A percentile compares a stretch with the other conserved stretches of the same genome.
phyloP scores from a whole-genome alignment of 352 stramenopile genomes.

The Globisporangium acanthophoron region DNA sequence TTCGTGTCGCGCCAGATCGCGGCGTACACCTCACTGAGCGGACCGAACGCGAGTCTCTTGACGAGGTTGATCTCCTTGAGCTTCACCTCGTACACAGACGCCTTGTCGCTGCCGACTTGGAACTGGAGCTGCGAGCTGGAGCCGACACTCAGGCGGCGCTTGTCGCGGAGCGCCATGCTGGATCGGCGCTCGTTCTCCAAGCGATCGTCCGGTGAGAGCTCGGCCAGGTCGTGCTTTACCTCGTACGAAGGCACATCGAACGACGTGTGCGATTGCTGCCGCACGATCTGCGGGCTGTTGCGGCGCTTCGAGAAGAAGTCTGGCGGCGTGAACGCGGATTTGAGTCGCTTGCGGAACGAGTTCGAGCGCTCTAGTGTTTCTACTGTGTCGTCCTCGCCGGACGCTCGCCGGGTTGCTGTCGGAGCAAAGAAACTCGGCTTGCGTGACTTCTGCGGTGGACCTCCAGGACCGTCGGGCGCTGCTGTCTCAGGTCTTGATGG shows the following conservation, averaged over 20 bases:
- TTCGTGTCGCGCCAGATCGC: slow-evolving; percentile 72
- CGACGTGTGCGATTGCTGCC: slow-evolving; percentile 25
- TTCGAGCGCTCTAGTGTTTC: slow-evolving; percentile 1
- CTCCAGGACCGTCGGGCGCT: background rate
- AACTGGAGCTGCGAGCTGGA: slow-evolving; percentile 53
- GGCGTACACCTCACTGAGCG: slow-evolving; percentile 71
- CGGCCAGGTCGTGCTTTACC: slow-evolving; percentile 44
- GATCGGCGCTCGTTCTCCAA: slow-evolving; percentile 54
- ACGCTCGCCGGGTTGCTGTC: background rate
- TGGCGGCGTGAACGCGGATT: background rate
- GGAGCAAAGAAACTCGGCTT: slow-evolving; percentile 3
- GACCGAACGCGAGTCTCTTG: slow-evolving; percentile 63
- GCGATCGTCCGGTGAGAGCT: slow-evolving; percentile 44
- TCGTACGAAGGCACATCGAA: slow-evolving; percentile 63
- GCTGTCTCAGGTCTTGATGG: background rate
- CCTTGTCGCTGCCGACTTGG: slow-evolving; percentile 64
- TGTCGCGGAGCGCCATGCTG: slow-evolving; percentile 47
- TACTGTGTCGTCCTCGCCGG: background rate
- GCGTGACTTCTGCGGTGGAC: background rate
- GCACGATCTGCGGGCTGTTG: slow-evolving; percentile 2
- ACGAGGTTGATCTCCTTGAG: slow-evolving; percentile 69
- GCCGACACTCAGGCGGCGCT: slow-evolving; percentile 59
- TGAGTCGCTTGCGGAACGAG: slow-evolving; percentile 19
- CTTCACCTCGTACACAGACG: slow-evolving; percentile 76
- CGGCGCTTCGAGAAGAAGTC: slow-evolving; percentile 6